Base-by-base conservation (phyloP, 345 rosid genomes). In the Acer yangbiense region DNA sequence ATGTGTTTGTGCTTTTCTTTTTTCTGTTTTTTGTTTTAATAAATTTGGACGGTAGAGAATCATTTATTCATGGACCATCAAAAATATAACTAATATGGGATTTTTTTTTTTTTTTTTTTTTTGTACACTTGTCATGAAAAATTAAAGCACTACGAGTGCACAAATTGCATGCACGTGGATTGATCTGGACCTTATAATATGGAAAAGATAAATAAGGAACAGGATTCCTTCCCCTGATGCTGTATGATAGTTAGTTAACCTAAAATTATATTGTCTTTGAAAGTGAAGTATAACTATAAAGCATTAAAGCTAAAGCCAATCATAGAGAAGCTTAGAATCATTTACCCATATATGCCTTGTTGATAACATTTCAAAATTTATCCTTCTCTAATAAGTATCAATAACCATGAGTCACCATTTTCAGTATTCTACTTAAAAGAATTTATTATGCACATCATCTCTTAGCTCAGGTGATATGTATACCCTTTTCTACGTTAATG, bases 31-130 rank as follows among this genome's bases (percentile, higher is more conserved):
- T 65, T 54, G 20, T 77, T 71, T 67, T 61, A 67, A 55, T 7
- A 32, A 18, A 3, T 58, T 72, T 74, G 29, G 73, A 65, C 48
- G 76, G 65, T 64, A 25, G 78, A 20, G 71, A 80, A 79, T 60
- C 77, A 57, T 65, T 43, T 25, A 16, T 23, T 23, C 62, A 12
- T 23, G 77, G 75, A 72, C 83, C 88, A 69, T 72, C 48, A 77
- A 69, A 77, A 80, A 14, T 23, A 43, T 35, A 25, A 27, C 44
- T 44, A 14, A 29, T 4, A 27, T 9, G 10, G 55, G 62, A 65
- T 64, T 21, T 54, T 67, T 52, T 73, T 41, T 64, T n/a, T 52
- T 73, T 41, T 64, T n/a, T 64, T 21, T 54, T 67, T 52, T 73
- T 41, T 64, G 13, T 16, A 32, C 14, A 21, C 35, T 41, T 29